Evolutionary conservation across 1,284 basidiomycete genomes (phyloP).

Genomic region (Boletus mariae): DNA sequence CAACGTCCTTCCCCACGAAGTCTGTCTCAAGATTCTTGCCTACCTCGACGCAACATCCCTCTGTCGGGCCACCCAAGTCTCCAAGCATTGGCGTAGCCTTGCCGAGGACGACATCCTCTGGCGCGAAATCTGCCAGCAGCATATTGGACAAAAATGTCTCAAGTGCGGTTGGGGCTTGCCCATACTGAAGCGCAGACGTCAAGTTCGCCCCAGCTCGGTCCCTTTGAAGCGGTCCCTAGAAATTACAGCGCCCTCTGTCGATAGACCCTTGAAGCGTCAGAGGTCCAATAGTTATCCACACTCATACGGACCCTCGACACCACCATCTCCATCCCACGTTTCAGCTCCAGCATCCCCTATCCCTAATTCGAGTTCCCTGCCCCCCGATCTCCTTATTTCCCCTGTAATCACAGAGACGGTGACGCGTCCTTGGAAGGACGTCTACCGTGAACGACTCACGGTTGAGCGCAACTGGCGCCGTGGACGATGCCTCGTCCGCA

Average conservation of each 20-base stretch:
- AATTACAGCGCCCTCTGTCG: conserved; percentile 19
- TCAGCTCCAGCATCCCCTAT: conserved; percentile 18
- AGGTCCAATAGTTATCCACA: conserved; percentile 32
- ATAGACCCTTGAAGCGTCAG: conserved; percentile 51
- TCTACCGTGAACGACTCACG: conserved; percentile 96
- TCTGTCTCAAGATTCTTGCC: conserved; percentile 85
- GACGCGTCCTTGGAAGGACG: conserved; percentile 96
- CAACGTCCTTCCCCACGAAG: conserved; percentile 85
- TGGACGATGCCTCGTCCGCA: conserved; percentile 82
- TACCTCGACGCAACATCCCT: conserved; percentile 95
- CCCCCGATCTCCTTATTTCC: conserved; percentile 18
- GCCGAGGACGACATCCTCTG: conserved; percentile 97
- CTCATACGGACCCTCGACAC: not conserved
- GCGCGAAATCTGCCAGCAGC: conserved; percentile 97
- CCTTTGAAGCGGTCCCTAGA: conserved; percentile 41
- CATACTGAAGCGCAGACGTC: conserved; percentile 75
- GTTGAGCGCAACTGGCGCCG: conserved; percentile 98
- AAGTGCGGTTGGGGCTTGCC: conserved; percentile 99
- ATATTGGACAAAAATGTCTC: conserved; percentile 95
- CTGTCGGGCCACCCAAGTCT: conserved; percentile 94
- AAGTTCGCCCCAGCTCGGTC: conserved; percentile 39
- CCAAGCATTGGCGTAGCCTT: conserved; percentile 79
- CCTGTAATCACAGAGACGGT: conserved; percentile 23
- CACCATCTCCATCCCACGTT: conserved; percentile 2
- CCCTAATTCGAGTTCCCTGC: conserved; percentile 9